These are phyloP conservation scores for Verticillium albo-atrum DNA, from an alignment of 2,329 filamentous ascomycete species.

Conservation along the genomic window DNA sequence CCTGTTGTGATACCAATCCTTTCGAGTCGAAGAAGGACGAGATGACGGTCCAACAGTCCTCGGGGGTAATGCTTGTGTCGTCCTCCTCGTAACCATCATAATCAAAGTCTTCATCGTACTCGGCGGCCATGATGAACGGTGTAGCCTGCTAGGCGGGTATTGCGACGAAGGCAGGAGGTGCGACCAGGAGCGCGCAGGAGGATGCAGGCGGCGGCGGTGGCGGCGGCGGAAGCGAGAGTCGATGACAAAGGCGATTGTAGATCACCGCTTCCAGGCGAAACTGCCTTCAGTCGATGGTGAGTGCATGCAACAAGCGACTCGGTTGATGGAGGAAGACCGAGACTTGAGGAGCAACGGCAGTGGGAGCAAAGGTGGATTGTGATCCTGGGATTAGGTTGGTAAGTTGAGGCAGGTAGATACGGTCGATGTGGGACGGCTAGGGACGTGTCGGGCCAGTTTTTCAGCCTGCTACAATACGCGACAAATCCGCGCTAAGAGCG, in stretches of 20 bases:
- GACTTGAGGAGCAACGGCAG: background rate
- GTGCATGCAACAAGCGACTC: background rate
- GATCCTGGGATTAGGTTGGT: background rate
- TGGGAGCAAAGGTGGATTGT: background rate
- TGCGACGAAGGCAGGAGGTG: background rate
- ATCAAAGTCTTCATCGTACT: slow-evolving; percentile 54
- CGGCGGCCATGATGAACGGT: slow-evolving; percentile 42
- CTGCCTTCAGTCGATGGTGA: background rate
- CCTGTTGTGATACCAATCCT: slow-evolving; percentile 92
- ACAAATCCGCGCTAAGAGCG: background rate
- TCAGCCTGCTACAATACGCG: background rate
- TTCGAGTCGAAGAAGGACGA: slow-evolving; percentile 95
- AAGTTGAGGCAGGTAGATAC: background rate
- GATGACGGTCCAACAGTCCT: slow-evolving; percentile 98
- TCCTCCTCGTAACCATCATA: slow-evolving; percentile 69
- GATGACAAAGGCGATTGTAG: background rate
- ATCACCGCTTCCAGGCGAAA: background rate
- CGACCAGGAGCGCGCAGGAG: background rate
- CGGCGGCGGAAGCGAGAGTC: background rate
- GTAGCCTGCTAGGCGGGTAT: background rate
- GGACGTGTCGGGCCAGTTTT: background rate
- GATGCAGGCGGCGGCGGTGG: background rate
- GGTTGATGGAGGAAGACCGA: background rate
- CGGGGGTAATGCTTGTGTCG: slow-evolving; percentile 75
- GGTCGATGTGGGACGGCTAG: background rate